phyloP scores from a whole-genome alignment of 371 early-diverging fungal genomes.

The Ordospora pajunii region DNA sequence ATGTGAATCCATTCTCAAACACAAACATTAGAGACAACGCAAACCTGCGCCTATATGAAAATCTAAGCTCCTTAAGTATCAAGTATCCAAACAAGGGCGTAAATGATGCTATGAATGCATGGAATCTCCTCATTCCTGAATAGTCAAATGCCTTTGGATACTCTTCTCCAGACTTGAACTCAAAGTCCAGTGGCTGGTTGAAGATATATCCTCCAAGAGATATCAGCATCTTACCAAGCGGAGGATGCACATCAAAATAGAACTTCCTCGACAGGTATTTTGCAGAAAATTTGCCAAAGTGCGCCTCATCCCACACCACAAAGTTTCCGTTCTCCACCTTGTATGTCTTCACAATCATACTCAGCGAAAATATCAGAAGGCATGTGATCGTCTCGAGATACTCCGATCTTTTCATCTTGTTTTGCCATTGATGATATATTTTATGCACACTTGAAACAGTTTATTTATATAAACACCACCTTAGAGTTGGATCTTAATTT shows the following conservation, averaged over 20 bases:
- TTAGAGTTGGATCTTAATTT: too few species aligned
- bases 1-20: constrained; percentile 64
- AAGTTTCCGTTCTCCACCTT: constrained; percentile 57
- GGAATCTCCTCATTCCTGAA: constrained; percentile 71
- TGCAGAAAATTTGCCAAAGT: constrained; percentile 91
- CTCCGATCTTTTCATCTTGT: constrained; percentile 64
- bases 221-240: constrained; percentile 91
- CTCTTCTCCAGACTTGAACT: constrained; percentile 72
- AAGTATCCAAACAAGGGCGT: constrained; percentile 82
- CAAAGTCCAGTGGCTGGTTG: constrained; percentile 76
- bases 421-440: constrained; percentile 60
- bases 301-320: constrained; percentile 78
- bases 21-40: constrained; percentile 71
- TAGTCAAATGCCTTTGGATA: constrained; percentile 79
- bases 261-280: constrained; percentile 75
- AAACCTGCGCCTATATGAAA: constrained; percentile 65
- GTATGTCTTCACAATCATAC: constrained; percentile 54
- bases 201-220: constrained; percentile 77
- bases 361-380: constrained; percentile 55
- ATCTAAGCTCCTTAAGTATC: constrained; percentile 70
- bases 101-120: constrained; percentile 68
- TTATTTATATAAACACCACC: not conserved
- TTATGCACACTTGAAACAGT: constrained; percentile 12
- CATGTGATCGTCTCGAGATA: not conserved
- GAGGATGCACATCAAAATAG: constrained; percentile 98